Conservation (phyloP, 768 basidiomycete genomes). For the Neoboletus magnificus region DNA sequence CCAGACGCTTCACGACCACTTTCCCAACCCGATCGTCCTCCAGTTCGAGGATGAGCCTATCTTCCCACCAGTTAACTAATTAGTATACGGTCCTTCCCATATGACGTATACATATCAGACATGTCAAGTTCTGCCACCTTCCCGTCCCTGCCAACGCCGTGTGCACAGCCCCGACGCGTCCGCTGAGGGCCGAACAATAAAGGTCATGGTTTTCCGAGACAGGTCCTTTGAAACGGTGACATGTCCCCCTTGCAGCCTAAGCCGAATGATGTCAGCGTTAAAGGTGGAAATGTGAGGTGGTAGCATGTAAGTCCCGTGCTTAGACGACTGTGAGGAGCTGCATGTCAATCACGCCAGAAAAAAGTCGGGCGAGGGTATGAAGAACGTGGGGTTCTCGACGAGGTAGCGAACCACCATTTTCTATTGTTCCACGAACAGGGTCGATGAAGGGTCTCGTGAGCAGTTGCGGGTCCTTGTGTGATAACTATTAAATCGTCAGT, state of each 20-base stretch:
- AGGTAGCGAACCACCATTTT: not conserved
- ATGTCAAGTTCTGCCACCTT: not conserved
- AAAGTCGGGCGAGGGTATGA: not conserved
- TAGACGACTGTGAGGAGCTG: not conserved
- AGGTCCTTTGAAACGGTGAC: constrained; percentile 6
- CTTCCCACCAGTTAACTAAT: not conserved
- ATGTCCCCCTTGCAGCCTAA: not conserved
- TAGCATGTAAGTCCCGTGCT: not conserved
- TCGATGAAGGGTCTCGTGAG: constrained; percentile 4
- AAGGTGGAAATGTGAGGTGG: not conserved
- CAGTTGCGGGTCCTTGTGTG: not conserved
- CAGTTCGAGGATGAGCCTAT: not conserved
- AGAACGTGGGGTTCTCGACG: not conserved
- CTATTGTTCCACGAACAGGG: constrained; percentile 19
- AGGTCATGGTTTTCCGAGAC: not conserved
- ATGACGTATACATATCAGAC: constrained; percentile 16
- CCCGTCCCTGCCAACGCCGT: constrained; percentile 8
- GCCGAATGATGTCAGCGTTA: not conserved
- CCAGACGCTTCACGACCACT: not conserved
- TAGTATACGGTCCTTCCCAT: not conserved
- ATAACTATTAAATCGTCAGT: not conserved
- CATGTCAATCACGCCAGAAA: not conserved
- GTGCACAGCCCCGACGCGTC: constrained; percentile 12
- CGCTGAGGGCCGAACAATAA: constrained; percentile 1
- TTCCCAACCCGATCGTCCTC: constrained; percentile 2